Evolutionary conservation across 1,284 basidiomycete species (phyloP).

Genomic region (Trichosporon sp.): DNA sequence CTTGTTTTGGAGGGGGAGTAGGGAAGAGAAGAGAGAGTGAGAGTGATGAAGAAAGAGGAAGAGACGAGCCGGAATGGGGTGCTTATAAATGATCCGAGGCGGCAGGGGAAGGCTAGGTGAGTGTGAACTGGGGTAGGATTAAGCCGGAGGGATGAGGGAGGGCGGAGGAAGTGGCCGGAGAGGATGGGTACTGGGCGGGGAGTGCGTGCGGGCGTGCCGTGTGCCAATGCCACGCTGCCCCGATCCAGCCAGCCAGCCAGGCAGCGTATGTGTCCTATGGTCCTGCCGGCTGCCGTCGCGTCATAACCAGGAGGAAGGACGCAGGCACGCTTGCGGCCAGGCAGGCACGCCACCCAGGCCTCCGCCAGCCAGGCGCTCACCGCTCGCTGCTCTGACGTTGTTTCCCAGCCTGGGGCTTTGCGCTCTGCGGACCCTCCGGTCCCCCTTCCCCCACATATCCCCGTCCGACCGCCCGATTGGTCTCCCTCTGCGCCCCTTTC

Average conservation of each 20-base stretch:
- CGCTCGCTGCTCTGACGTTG: neutral
- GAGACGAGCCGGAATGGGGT: neutral
- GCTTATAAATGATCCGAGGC: conserved; percentile 1
- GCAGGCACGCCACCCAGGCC: neutral
- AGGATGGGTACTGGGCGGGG: neutral
- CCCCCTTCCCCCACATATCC: neutral
- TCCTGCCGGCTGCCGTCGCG: neutral
- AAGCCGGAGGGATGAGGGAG: neutral
- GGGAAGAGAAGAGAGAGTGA: conserved; percentile 10
- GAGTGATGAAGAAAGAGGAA: conserved; percentile 4
- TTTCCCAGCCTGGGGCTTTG: neutral
- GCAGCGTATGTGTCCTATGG: neutral
- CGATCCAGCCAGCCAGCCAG: neutral
- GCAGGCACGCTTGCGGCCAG: neutral
- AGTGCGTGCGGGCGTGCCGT: neutral
- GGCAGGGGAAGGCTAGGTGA: neutral
- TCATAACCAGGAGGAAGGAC: neutral
- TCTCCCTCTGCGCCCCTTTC: too few relatives aligned
- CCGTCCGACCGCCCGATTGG: neutral
- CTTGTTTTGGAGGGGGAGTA: conserved; percentile 14
- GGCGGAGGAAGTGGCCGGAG: neutral
- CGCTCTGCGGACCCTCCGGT: neutral
- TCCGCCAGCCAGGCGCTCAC: too few relatives aligned
- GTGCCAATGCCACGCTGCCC: neutral
- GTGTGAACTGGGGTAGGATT: neutral